These are phyloP conservation scores for Yamadazyma takamatsuzukensis DNA, from an alignment of 805 yeast species.

Conservation along the genomic window DNA sequence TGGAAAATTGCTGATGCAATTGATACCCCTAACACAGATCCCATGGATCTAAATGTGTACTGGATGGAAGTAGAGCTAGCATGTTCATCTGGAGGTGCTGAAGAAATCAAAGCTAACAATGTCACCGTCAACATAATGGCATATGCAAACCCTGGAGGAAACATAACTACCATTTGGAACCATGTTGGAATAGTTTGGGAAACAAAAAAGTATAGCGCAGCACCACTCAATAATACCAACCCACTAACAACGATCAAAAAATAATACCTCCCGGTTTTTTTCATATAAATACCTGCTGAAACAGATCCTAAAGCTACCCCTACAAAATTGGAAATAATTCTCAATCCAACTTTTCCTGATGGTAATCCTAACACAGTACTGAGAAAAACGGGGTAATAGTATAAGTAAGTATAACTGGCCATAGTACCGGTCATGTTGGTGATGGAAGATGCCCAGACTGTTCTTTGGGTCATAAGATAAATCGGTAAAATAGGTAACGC, in stretches of 20 bases:
- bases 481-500: slow-evolving; percentile 68
- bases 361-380: slow-evolving; percentile 49
- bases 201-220: slow-evolving; percentile 35
- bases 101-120: slow-evolving; percentile 68
- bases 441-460: slow-evolving; percentile 62
- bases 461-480: slow-evolving; percentile 50
- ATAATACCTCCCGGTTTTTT: slow-evolving; percentile 59
- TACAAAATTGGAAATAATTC: slow-evolving; percentile 63
- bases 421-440: slow-evolving; percentile 70
- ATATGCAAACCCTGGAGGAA: slow-evolving; percentile 62
- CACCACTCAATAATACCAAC: slow-evolving; percentile 28
- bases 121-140: slow-evolving; percentile 69
- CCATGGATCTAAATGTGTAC: slow-evolving; percentile 82
- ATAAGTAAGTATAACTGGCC: slow-evolving; percentile 60
- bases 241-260: slow-evolving; percentile 40
- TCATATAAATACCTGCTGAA: slow-evolving; percentile 13
- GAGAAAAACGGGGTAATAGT: slow-evolving; percentile 68
- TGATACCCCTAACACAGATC: slow-evolving; percentile 81
- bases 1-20: slow-evolving; percentile 66
- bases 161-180: slow-evolving; percentile 28
- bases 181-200: slow-evolving; percentile 16
- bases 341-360: slow-evolving; percentile 55
- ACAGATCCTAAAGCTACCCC: slow-evolving; percentile 51
- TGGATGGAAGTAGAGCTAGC: slow-evolving; percentile 89
- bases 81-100: slow-evolving; percentile 66